A percentile compares a stretch with the other conserved stretches of the same genome.
Conservation (phyloP, 352 stramenopile genomes). For the Phytophthora crassamura region DNA sequence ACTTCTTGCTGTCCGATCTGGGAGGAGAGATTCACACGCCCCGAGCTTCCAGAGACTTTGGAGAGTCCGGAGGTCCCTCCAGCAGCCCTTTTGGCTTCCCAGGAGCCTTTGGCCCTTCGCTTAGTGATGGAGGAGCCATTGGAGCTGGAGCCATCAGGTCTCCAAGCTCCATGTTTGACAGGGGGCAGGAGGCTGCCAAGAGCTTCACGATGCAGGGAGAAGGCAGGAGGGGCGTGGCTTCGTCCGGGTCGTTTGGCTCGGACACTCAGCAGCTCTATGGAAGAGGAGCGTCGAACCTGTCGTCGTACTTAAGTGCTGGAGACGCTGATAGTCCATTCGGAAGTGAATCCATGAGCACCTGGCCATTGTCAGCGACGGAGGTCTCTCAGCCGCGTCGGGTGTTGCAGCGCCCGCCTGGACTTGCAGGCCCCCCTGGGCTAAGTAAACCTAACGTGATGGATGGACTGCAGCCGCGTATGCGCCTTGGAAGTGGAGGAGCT, state of each 20-base stretch:
- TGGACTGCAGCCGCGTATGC: constrained; percentile 13
- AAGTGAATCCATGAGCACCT: constrained; percentile 13
- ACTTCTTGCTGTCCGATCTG: constrained; percentile 63
- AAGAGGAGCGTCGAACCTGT: constrained; percentile 6
- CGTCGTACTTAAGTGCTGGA: constrained; percentile 25
- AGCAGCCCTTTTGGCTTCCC: constrained; percentile 47
- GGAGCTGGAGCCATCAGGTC: constrained; percentile 34
- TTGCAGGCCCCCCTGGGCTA: constrained; percentile 43
- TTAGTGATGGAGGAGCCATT: constrained; percentile 26
- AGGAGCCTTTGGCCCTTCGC: constrained; percentile 30
- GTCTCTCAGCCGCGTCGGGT: constrained; percentile 44
- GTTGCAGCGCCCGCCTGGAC: constrained; percentile 54
- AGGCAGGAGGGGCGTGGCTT: constrained; percentile 5
- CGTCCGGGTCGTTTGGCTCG: constrained; percentile 7
- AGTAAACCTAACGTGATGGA: constrained; percentile 16
- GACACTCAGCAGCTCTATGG: constrained; percentile 29
- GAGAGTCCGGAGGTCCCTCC: constrained; percentile 7
- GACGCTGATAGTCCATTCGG: constrained; percentile 16
- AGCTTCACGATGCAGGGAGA: constrained; percentile 31
- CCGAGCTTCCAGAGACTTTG: constrained; percentile 22
- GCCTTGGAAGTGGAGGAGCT: constrained; percentile 4
- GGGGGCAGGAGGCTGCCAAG: constrained; percentile 22
- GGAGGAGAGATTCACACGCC: constrained; percentile 63
- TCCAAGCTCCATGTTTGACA: constrained; percentile 42
- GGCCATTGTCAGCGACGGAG: constrained; percentile 13